Evolutionary conservation across 1,139 yeast species (phyloP).

Genomic region (Blastobotrys aristatus): DNA sequence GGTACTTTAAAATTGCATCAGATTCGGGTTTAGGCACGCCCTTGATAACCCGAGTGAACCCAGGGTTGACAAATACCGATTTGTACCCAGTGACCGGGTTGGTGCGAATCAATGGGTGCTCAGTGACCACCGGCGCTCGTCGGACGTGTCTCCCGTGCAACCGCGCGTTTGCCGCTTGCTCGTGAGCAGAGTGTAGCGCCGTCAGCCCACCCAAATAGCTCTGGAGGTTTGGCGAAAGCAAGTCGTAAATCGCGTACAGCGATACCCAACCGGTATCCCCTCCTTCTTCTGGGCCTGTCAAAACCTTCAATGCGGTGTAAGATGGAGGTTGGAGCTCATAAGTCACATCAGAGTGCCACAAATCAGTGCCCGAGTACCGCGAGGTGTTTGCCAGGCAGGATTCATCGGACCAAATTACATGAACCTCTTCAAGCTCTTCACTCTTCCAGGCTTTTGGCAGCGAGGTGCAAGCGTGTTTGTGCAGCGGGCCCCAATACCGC

Average conservation of each 20-base stretch:
- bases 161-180: conserved; percentile 57
- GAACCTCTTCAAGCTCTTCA: conserved; percentile 50
- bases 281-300: conserved; percentile 60
- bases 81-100: conserved; percentile 67
- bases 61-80: conserved; percentile 52
- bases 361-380: conserved; percentile 27
- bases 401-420: conserved; percentile 45
- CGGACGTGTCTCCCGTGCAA: conserved; percentile 57
- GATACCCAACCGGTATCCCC: conserved; percentile 73
- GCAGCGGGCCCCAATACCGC: conserved; percentile 60
- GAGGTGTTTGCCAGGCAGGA: conserved; percentile 28
- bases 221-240: conserved; percentile 58
- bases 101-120: conserved; percentile 63
- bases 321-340: conserved; percentile 71
- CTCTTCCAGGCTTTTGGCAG: conserved; percentile 46
- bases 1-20: conserved; percentile 48
- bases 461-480: conserved; percentile 70
- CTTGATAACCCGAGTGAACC: conserved; percentile 56
- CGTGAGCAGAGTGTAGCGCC: conserved; percentile 63
- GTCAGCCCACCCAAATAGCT: conserved; percentile 51
- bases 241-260: conserved; percentile 60
- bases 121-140: conserved; percentile 52
- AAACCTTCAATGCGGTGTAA: conserved; percentile 54
- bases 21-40: conserved; percentile 65
- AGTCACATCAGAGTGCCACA: conserved; percentile 67